Percentiles rank a stretch among this genome's conserved stretches.
These are phyloP conservation scores for Vitis hybrid DNA, from an alignment of 177 flowering plant species.

Conservation along the genomic window DNA sequence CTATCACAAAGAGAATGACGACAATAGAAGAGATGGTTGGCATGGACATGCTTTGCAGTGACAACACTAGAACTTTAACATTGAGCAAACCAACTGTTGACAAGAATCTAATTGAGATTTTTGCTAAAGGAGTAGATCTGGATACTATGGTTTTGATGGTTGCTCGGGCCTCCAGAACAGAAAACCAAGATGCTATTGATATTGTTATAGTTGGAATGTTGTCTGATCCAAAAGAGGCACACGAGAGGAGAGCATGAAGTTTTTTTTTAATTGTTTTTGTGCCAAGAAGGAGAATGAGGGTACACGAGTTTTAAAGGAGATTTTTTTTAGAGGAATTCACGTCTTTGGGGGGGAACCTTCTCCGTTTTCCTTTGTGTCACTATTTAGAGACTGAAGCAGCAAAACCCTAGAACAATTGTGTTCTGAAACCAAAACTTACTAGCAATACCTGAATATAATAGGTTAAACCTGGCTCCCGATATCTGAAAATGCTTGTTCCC, in stretches of 20 bases:
- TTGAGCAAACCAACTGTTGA: slow-evolving; percentile 85
- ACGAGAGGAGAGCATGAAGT: too few relatives aligned
- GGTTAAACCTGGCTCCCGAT: slow-evolving; percentile 59
- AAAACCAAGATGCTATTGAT: slow-evolving; percentile 98
- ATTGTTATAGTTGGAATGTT: slow-evolving; percentile 89
- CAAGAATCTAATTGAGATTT: slow-evolving; percentile 94
- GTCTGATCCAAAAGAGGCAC: slow-evolving; percentile 92
- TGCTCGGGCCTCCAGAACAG: slow-evolving; percentile 87
- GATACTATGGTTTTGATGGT: slow-evolving; percentile 92
- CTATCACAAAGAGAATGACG: slow-evolving; percentile 98
- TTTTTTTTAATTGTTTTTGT: too few relatives aligned
- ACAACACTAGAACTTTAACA: slow-evolving; percentile 94
- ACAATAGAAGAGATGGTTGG: slow-evolving; percentile 99
- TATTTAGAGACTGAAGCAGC: too few relatives aligned
- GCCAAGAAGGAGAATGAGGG: too few relatives aligned
- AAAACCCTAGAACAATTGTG: neutral
- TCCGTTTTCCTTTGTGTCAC: too few relatives aligned
- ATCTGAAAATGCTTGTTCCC: slow-evolving; percentile 71
- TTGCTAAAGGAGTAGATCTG: slow-evolving; percentile 76
- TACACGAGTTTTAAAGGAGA: too few relatives aligned
- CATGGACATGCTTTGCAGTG: slow-evolving; percentile 99
- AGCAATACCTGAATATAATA: neutral
- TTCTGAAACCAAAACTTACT: neutral
- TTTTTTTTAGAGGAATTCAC: too few relatives aligned
- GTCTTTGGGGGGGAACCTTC: too few relatives aligned